Evolutionary conservation across 192 early-diverging fungal species (phyloP).

Genomic region (Coemansia sp.): DNA sequence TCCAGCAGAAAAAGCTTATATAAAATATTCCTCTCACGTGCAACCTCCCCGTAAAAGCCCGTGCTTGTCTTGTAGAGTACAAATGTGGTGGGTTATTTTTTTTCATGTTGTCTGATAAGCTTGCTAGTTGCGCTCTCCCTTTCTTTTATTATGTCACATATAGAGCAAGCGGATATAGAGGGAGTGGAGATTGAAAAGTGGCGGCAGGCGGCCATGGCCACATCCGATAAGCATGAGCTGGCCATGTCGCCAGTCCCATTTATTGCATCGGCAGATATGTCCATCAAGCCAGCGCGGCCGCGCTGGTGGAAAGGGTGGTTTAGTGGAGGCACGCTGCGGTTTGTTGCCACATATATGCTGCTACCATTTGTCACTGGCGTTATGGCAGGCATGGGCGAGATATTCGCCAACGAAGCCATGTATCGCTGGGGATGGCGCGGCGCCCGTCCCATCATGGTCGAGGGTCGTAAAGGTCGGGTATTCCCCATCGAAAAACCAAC

Average conservation of each 20-base stretch:
- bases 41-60: constrained; percentile 5
- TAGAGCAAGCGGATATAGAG: background rate
- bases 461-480: constrained; percentile 26
- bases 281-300: background rate
- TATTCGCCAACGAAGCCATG: constrained; percentile 74
- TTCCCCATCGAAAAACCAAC: constrained; percentile 20
- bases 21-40: constrained; percentile 33
- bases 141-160: background rate
- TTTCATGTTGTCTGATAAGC: too few relatives aligned
- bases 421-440: constrained; percentile 73
- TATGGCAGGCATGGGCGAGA: constrained; percentile 74
- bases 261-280: constrained; percentile 3
- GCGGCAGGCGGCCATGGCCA: background rate
- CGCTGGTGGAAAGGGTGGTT: constrained; percentile 7
- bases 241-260: background rate
- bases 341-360: constrained; percentile 39
- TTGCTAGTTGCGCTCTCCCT: too few relatives aligned
- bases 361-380: constrained; percentile 54
- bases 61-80: too few relatives aligned
- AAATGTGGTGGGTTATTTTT: too few relatives aligned
- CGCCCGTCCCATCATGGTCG: constrained; percentile 34
- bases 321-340: constrained; percentile 11
- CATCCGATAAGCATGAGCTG: background rate
- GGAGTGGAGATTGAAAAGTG: constrained; percentile 2
- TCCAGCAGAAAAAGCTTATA: constrained; percentile 86